These are phyloP conservation scores for Tubosaeta brunneosetosa DNA, from an alignment of 768 basidiomycete genomes.

Conservation along the genomic window DNA sequence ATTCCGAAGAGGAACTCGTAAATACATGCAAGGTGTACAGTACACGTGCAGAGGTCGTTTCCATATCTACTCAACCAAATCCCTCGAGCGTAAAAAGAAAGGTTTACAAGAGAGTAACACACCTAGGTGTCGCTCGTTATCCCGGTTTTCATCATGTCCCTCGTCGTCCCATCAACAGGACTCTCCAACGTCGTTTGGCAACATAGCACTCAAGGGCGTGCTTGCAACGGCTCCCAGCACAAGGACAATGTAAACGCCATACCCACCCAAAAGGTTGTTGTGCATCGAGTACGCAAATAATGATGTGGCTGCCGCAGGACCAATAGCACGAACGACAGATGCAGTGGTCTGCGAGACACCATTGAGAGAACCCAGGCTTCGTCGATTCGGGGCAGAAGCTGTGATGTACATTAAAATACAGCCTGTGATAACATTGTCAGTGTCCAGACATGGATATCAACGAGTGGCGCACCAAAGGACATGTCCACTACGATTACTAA, in stretches of 20 bases:
- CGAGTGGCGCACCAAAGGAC: slow-evolving; percentile 30
- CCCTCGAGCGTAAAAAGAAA: slow-evolving; percentile 3
- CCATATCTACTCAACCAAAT: slow-evolving; percentile 2
- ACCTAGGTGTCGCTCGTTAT: not conserved
- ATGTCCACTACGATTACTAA: slow-evolving; percentile 25
- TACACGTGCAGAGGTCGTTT: slow-evolving; percentile 10
- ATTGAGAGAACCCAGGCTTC: slow-evolving; percentile 66
- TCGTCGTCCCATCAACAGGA: slow-evolving; percentile 8
- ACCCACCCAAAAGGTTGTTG: slow-evolving; percentile 33
- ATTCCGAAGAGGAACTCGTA: slow-evolving; percentile 15
- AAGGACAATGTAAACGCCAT: slow-evolving; percentile 32
- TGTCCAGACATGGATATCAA: not conserved
- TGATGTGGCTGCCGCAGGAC: slow-evolving; percentile 30
- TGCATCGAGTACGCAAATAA: slow-evolving; percentile 37
- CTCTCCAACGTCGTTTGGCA: slow-evolving; percentile 18
- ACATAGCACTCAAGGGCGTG: slow-evolving; percentile 17
- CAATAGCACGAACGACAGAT: slow-evolving; percentile 31
- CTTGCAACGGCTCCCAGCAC: slow-evolving; percentile 13
- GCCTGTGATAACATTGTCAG: slow-evolving; percentile 34
- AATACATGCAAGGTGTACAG: slow-evolving; percentile 22
- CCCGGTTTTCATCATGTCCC: not conserved
- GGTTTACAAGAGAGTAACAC: slow-evolving; percentile 9
- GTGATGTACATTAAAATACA: slow-evolving; percentile 69
- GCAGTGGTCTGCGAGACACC: slow-evolving; percentile 38
- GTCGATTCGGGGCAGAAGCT: slow-evolving; percentile 59